Evolutionary conservation across 1,284 basidiomycete genomes (phyloP), one percentile per base, ranked within the genome.

Genomic region (Quambalaria eucalypti): DNA sequence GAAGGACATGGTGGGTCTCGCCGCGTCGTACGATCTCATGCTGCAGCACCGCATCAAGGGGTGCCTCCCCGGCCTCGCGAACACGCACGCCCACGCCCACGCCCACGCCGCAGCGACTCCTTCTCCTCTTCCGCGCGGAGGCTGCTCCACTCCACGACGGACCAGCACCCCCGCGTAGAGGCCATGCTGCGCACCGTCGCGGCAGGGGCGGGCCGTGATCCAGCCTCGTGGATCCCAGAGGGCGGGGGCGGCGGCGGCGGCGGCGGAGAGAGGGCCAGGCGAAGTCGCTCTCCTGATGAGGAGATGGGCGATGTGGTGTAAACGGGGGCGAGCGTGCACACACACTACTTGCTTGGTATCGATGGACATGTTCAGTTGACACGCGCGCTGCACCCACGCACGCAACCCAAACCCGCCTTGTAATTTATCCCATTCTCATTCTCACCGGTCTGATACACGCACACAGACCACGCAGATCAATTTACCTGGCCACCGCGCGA

Each of bases 1-100:
- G 78, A 81, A 49, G 82, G 81, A 55, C 82, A 85, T 65, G 87
- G 88, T 86, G 81, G 86, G 89, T 89, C 82, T 82, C 78, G 82
- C 69, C 80, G 80, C 66, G 76, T 82, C 56, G 31, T 33, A 16
- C 16, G 31, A 8, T 33, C 16, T 8, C 9, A 33, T 8, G 9
- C 8, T 33, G n/a, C n/a, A n/a, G n/a, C n/a, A n/a, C n/a, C n/a
- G n/a, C n/a, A n/a, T n/a, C n/a, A n/a, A n/a, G n/a, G n/a, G n/a
- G n/a, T n/a, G n/a, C n/a, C n/a, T n/a, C n/a, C n/a, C n/a, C n/a
- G n/a, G n/a, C n/a, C n/a, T n/a, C n/a, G n/a, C n/a, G n/a, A n/a
- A n/a, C n/a, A n/a, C n/a, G n/a, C n/a, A n/a, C n/a, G n/a, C n/a
- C n/a, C n/a, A n/a, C n/a, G n/a, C n/a, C n/a, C n/a, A n/a, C n/a